Evolutionary conservation across 2,329 filamentous ascomycete species (phyloP).

Genomic region (Tympanopsis confertula): DNA sequence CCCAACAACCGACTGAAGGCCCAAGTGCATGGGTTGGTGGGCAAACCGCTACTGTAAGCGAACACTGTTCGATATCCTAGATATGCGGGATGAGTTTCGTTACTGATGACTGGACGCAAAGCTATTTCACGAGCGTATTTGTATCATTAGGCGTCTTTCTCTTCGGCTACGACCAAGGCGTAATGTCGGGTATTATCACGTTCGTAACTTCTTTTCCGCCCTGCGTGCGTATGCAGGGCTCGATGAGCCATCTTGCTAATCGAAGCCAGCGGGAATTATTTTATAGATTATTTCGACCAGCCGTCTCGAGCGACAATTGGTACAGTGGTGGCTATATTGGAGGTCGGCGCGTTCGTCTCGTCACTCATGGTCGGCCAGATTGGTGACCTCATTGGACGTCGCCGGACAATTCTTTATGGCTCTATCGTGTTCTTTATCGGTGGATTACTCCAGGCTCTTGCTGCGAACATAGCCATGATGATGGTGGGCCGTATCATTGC

Average conservation of each 20-base stretch:
- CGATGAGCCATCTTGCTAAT: slow-evolving; percentile 2
- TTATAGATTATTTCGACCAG: slow-evolving; percentile 65
- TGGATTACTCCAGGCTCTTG: slow-evolving; percentile 54
- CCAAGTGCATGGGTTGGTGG: slow-evolving; percentile 82
- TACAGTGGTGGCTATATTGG: slow-evolving; percentile 65
- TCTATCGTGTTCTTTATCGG: slow-evolving; percentile 52
- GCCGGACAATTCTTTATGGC: slow-evolving; percentile 60
- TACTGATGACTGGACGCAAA: slow-evolving; percentile 20
- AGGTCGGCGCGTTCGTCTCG: slow-evolving; percentile 59
- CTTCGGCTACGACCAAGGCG: slow-evolving; percentile 82
- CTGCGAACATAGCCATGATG: slow-evolving; percentile 62
- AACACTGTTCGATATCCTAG: slow-evolving; percentile 10
- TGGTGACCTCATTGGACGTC: slow-evolving; percentile 58
- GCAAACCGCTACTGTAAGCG: slow-evolving; percentile 80
- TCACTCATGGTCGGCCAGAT: slow-evolving; percentile 59
- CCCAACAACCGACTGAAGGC: slow-evolving; percentile 42
- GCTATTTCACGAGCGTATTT: slow-evolving; percentile 90
- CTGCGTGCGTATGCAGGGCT: background rate
- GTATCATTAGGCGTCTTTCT: slow-evolving; percentile 78
- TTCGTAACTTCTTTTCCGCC: slow-evolving; percentile 18
- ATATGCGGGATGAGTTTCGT: background rate
- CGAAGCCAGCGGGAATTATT: slow-evolving; percentile 44
- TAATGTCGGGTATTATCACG: slow-evolving; percentile 71
- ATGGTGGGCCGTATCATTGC: slow-evolving; percentile 46
- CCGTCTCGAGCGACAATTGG: slow-evolving; percentile 58